Conservation (phyloP, 441 rosid genomes). For the Rhodomyrtus psidioides region DNA sequence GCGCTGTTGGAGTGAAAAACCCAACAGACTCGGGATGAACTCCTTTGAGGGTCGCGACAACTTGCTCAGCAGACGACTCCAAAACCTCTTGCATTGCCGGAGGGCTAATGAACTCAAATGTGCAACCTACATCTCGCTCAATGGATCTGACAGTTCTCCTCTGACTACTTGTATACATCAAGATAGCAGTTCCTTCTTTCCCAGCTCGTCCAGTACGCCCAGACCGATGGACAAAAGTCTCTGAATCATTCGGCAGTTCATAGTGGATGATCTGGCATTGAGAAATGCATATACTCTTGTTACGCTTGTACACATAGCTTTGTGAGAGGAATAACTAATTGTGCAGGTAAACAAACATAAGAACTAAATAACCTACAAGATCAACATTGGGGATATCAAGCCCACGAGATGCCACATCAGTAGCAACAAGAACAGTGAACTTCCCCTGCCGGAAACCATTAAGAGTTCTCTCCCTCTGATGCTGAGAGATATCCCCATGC, state of each 20-base stretch:
- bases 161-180: constrained; percentile 77
- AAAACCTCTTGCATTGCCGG: constrained; percentile 68
- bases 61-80: constrained; percentile 84
- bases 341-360: background rate
- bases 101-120: constrained; percentile 79
- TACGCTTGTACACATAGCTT: background rate
- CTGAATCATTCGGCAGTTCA: constrained; percentile 96
- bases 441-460: constrained; percentile 92
- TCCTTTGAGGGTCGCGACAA: constrained; percentile 70
- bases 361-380: constrained; percentile 41
- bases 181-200: constrained; percentile 84
- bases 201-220: constrained; percentile 99
- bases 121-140: constrained; percentile 98
- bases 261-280: constrained; percentile 75
- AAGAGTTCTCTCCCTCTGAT: constrained; percentile 96
- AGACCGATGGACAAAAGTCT: constrained; percentile 97
- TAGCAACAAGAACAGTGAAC: constrained; percentile 95
- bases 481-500: constrained; percentile 98
- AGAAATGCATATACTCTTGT: background rate
- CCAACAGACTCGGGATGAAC: constrained; percentile 81
- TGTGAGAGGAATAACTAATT: background rate
- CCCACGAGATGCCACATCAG: constrained; percentile 98
- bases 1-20: constrained; percentile 80
- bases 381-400: constrained; percentile 98
- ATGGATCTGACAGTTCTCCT: constrained; percentile 85